phyloP scores from a whole-genome alignment of 2,329 filamentous ascomycete genomes.

The Penicillium sp. region DNA sequence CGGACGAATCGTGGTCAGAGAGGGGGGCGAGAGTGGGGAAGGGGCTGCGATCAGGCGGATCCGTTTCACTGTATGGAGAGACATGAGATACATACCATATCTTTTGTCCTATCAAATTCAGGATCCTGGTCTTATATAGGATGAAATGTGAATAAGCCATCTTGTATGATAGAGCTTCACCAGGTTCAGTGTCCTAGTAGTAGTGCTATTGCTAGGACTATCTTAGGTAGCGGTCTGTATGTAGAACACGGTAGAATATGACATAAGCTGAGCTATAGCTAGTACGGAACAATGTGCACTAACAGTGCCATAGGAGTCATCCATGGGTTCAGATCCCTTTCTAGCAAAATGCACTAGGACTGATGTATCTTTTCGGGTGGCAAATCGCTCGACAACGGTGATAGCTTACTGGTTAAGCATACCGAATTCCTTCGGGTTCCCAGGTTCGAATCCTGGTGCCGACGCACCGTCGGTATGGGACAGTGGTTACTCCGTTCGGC shows the following conservation, averaged over 20 bases:
- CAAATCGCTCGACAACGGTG: background rate
- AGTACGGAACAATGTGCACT: background rate
- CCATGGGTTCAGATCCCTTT: no score
- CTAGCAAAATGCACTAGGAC: no score
- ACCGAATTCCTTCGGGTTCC: background rate
- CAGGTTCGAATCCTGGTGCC: background rate
- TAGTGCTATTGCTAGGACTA: background rate
- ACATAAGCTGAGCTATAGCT: background rate
- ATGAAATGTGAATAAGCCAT: no score
- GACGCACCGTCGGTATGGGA: background rate
- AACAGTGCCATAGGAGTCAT: no score
- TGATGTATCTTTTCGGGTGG: background rate
- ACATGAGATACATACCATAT: no score
- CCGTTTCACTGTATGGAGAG: background rate
- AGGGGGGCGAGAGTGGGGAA: constrained; percentile 15
- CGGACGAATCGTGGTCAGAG: constrained; percentile 1
- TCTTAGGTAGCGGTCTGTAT: background rate
- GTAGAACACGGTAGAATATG: background rate
- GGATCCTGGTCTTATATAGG: no score
- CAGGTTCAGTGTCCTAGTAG: background rate
- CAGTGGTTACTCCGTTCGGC: background rate
- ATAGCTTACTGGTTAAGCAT: background rate
- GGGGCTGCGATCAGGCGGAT: constrained; percentile 6
- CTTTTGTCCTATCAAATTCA: no score
- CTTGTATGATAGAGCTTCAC: background rate